Evolutionary conservation across 768 basidiomycete species (phyloP).

Genomic region (Trametes villosa): DNA sequence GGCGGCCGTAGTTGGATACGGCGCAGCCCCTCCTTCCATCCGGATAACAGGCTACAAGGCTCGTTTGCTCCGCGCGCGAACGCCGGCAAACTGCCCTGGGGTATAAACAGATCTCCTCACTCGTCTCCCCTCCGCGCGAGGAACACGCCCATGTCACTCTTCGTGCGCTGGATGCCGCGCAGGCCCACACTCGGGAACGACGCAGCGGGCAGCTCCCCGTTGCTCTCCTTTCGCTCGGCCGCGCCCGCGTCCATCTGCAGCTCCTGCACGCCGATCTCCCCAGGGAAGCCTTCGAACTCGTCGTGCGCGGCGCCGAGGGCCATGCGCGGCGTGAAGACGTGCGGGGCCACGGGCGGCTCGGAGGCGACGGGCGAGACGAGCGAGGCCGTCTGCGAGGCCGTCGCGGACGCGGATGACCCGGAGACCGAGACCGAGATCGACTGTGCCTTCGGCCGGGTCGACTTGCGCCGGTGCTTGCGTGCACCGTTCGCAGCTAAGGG

Average conservation of each 20-base stretch:
- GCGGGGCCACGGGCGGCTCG: constrained; percentile 39
- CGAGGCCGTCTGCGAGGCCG: constrained; percentile 44
- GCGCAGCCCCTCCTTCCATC: not conserved
- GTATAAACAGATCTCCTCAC: constrained; percentile 15
- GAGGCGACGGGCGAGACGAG: constrained; percentile 28
- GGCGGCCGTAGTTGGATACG: no score
- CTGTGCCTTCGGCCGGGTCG: constrained; percentile 39
- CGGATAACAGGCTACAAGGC: not conserved
- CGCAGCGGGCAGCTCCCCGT: constrained; percentile 5
- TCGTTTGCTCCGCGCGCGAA: not conserved
- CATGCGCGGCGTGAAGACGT: constrained; percentile 22
- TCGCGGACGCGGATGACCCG: constrained; percentile 44
- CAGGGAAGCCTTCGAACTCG: constrained; percentile 43
- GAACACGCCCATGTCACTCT: constrained; percentile 46
- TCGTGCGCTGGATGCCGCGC: constrained; percentile 38
- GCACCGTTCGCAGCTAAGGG: constrained; percentile 4
- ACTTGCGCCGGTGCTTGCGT: constrained; percentile 24
- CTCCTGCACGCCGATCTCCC: constrained; percentile 24
- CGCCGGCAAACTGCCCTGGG: not conserved
- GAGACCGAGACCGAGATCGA: constrained; percentile 51
- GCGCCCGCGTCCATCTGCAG: not conserved
- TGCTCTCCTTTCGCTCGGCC: not conserved
- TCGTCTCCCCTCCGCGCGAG: constrained; percentile 43
- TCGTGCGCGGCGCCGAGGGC: not conserved
- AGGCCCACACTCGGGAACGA: constrained; percentile 47